Base-by-base conservation (phyloP, 1,284 basidiomycete genomes). In the Microbotryum lychnidis-dioicae region DNA sequence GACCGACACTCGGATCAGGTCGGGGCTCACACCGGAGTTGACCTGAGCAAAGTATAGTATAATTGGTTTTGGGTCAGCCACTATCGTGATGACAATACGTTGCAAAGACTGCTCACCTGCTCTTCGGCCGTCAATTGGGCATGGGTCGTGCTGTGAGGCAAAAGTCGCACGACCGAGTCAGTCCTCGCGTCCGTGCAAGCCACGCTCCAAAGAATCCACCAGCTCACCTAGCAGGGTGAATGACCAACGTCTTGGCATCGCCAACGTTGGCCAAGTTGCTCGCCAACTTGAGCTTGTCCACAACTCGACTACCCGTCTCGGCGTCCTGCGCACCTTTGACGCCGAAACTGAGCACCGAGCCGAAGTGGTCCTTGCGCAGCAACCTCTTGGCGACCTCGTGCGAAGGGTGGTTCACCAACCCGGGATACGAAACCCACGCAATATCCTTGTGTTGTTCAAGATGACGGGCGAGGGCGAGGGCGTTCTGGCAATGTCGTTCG, bases 311-410 rank as follows among this genome's bases (percentile, higher is more conserved):
- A 14, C 87, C 89, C 6, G 75, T 74, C 2, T 80, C 79, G 58
- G 84, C 82, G 37, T 63, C 62, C 37, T 42, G 37, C 10, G 37
- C 37, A 52, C 85, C 87, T 73, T 86, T 85, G 71, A 91, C 76
- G 16, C 90, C 90, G 71, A 94, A 91, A 73, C 81, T 86, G 56
- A 93, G 77, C 61, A 93, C 82, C 54, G 88, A 89, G 18, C 89
- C 88, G 64, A 80, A 91, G 8, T 77, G 75, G 62, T 79, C 72
- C 81, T 80, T 61, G 42, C 62, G 57, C 29, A 76, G 69, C 63
- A 72, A 72, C 67, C 74, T 79, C 72, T 82, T 80, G 21, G 87
- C 89, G 8, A 80, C 72, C 58, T 76, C 75, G 75, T 92, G 80
- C 50, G 83, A 84, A 3, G 80, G 75, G 75, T 93, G 90, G 9